Evolutionary conservation across 225 moss, liverwort and hornwort genomes (phyloP), one percentile per base, ranked within the genome.

Genomic region (Climacium dendroides): DNA sequence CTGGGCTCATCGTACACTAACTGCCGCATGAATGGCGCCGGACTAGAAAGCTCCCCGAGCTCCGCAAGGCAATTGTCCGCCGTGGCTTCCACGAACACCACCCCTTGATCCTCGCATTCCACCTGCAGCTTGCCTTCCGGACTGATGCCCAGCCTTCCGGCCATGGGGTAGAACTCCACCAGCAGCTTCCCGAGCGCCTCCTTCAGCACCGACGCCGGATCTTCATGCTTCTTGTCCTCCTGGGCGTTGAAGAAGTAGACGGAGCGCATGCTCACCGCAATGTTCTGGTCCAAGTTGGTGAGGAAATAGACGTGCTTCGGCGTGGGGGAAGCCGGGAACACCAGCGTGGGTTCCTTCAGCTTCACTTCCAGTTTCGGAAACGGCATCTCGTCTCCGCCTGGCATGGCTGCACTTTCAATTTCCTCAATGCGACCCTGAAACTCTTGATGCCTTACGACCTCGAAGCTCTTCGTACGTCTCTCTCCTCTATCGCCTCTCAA

Each of bases 11-110:
- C 92, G 88, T 94, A 97, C 17, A 97, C 90, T 11, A 99, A 92
- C 93, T 97, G 90, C 34, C 91, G 91, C 88, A 96, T 94, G 69
- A 92, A 95, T 34, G 94, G 93, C 26, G 90, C 87, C 8, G 96
- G 95, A 78, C 86, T 95, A 11, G 94, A 90, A 16, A 96, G 88
- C 85, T 97, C 95, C 19, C 95, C 96, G 74, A 99, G 89, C 80
- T 99, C 95, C 11, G 86, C 94, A 9, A 95, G 90, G 78, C 69
- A 89, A 20, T 88, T 76, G 16, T 95, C 90, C 23, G 95, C 89
- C 1, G 29, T 63, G 34, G 95, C 95, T 66, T 91, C 91, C 65
- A 95, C 92, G 37, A 93, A 93, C 71, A 95, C 2, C 32, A 55
- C 90, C 8, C 95, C 95, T 81, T 95, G 93, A 23, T 89, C 93